A percentile compares a stretch with the other conserved stretches of the same genome.
phyloP scores from a whole-genome alignment of 1,139 yeast species.

The Nadsonia commutata region DNA sequence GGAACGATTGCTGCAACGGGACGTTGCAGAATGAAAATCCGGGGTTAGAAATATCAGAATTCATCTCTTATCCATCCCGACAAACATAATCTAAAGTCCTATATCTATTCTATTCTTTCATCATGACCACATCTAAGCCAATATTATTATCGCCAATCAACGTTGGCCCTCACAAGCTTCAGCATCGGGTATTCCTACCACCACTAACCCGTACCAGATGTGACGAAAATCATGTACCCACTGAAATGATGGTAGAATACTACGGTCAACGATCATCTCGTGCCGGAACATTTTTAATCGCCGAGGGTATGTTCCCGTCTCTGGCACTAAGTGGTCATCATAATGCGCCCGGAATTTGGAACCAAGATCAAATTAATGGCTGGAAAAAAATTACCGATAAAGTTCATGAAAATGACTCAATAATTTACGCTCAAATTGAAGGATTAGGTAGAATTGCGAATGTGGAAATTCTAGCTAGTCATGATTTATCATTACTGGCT shows the following conservation, averaged over 20 bases:
- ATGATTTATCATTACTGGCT: constrained; percentile 15
- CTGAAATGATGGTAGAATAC: constrained; percentile 33
- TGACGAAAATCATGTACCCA: constrained; percentile 24
- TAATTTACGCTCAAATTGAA: constrained; percentile 44
- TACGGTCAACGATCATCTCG: constrained; percentile 36
- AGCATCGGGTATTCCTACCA: constrained; percentile 31
- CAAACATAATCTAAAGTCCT: too few relatives aligned
- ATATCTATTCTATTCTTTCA: too few relatives aligned
- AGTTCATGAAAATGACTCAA: constrained; percentile 41
- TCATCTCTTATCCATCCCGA: too few relatives aligned
- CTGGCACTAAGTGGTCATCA: constrained; percentile 22
- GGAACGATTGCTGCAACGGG: too few relatives aligned
- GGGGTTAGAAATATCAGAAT: too few relatives aligned
- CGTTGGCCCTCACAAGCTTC: constrained; percentile 14
- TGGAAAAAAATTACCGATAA: constrained; percentile 38
- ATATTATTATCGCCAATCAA: constrained; percentile 15
- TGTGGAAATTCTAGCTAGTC: constrained; percentile 28
- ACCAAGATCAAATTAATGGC: constrained; percentile 29
- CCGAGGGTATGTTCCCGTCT: constrained; percentile 18
- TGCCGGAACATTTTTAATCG: constrained; percentile 34
- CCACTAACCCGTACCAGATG: constrained; percentile 37
- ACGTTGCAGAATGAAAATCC: too few relatives aligned
- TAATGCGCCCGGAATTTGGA: constrained; percentile 41
- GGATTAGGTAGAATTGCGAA: constrained; percentile 41
- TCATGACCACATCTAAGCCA: too few relatives aligned